Percentiles rank a stretch among this genome's conserved stretches.
These are phyloP conservation scores for Pyracantha coccinea DNA, from an alignment of 331 rosid genomes.

Conservation along the genomic window DNA sequence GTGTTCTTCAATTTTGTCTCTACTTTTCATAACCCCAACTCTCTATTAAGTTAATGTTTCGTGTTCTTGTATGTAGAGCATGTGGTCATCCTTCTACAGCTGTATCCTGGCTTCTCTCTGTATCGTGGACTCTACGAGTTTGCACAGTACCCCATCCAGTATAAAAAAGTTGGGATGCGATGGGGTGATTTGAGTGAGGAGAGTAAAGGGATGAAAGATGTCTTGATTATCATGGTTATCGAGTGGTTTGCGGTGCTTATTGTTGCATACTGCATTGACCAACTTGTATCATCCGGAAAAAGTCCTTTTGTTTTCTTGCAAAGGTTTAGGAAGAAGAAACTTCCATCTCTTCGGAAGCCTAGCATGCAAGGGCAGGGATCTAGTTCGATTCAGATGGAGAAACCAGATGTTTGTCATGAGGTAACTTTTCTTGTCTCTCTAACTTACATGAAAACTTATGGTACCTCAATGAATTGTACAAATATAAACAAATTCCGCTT, in stretches of 20 bases:
- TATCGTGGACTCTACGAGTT: slow-evolving; percentile 64
- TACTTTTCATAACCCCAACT: no score
- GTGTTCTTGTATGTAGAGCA: slow-evolving; percentile 22
- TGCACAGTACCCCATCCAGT: slow-evolving; percentile 24
- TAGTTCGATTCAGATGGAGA: slow-evolving; percentile 40
- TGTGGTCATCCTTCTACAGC: slow-evolving; percentile 44
- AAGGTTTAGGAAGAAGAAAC: slow-evolving; percentile 26
- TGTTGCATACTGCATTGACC: slow-evolving; percentile 44
- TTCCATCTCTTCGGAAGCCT: slow-evolving; percentile 3
- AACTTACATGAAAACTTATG: neutral
- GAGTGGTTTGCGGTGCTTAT: slow-evolving; percentile 59
- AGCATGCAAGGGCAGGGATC: slow-evolving; percentile 26
- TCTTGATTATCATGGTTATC: slow-evolving; percentile 45
- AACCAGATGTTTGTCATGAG: slow-evolving; percentile 57
- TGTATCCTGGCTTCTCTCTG: slow-evolving; percentile 66
- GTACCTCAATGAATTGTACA: no score
- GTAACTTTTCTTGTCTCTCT: slow-evolving; percentile 25
- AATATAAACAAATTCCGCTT: neutral
- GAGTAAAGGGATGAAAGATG: slow-evolving; percentile 50
- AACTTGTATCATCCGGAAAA: slow-evolving; percentile 33
- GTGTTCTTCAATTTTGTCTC: neutral
- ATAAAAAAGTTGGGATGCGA: slow-evolving; percentile 37
- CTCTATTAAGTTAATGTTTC: neutral
- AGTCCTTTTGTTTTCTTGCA: slow-evolving; percentile 37
- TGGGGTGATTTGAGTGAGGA: slow-evolving; percentile 47